phyloP scores from a whole-genome alignment of 2,329 filamentous ascomycete species.

The Scytalidium lignicola region DNA sequence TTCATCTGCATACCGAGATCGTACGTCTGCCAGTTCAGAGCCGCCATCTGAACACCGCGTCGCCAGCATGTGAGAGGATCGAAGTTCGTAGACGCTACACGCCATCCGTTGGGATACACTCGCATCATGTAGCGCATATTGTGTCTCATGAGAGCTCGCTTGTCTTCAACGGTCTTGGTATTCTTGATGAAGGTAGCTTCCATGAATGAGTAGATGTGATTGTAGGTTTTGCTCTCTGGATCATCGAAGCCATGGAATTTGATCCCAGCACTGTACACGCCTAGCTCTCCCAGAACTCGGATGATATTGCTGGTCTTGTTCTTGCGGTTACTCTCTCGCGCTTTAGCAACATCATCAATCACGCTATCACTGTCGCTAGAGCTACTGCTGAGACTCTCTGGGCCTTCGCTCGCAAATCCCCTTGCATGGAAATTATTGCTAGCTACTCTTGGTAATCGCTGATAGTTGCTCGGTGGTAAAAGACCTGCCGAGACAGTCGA shows the following conservation, averaged over 20 bases:
- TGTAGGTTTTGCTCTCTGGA: constrained; percentile 76
- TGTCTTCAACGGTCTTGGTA: constrained; percentile 69
- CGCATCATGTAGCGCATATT: constrained; percentile 90
- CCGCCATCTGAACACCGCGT: constrained; percentile 94
- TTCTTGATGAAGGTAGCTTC: constrained; percentile 83
- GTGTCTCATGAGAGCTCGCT: constrained; percentile 77
- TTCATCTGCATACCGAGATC: constrained; percentile 95
- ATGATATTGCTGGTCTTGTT: constrained; percentile 77
- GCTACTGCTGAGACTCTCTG: constrained; percentile 51
- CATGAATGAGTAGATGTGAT: constrained; percentile 94
- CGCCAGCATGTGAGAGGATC: constrained; percentile 93
- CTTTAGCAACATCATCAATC: constrained; percentile 46
- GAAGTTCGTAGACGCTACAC: constrained; percentile 87
- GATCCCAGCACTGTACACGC: constrained; percentile 68
- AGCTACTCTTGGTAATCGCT: constrained; percentile 12
- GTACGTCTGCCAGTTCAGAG: constrained; percentile 97
- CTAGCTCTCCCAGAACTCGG: constrained; percentile 75
- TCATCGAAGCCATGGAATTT: constrained; percentile 80
- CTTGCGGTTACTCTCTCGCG: constrained; percentile 51
- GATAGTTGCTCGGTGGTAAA: constrained; percentile 45
- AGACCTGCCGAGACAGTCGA: constrained; percentile 45
- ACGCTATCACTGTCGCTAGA: constrained; percentile 78
- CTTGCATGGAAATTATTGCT: constrained; percentile 15
- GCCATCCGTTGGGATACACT: constrained; percentile 81
- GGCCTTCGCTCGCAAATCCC: constrained; percentile 25